Evolutionary conservation across 2,329 filamentous ascomycete species (phyloP).

Genomic region (Xylariomycetidae sp.): DNA sequence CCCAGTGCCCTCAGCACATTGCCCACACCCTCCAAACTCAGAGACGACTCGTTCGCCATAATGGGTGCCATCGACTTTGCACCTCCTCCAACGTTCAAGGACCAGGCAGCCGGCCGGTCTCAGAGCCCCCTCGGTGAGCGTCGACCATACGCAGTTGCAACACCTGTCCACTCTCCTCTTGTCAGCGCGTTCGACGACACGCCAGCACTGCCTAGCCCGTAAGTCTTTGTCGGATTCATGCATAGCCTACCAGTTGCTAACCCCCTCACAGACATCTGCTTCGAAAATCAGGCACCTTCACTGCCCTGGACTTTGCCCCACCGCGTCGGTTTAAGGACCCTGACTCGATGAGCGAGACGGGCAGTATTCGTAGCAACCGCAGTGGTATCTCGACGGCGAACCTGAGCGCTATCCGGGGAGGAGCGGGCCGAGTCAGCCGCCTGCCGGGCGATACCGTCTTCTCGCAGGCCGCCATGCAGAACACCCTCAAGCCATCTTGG

Average conservation of each 20-base stretch:
- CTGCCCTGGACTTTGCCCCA: constrained; percentile 74
- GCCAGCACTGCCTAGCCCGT: constrained; percentile 81
- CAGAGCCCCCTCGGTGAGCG: constrained; percentile 61
- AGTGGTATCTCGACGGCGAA: constrained; percentile 72
- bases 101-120: constrained; percentile 64
- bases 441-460: constrained; percentile 80
- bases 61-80: constrained; percentile 76
- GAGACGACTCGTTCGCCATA: constrained; percentile 72
- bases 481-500: constrained; percentile 58
- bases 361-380: constrained; percentile 67
- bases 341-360: constrained; percentile 59
- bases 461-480: constrained; percentile 62
- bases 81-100: constrained; percentile 63
- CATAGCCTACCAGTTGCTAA: constrained; percentile 22
- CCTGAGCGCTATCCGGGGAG: constrained; percentile 67
- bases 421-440: constrained; percentile 81
- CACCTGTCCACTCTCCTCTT: constrained; percentile 73
- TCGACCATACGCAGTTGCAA: constrained; percentile 68
- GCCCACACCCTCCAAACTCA: constrained; percentile 80
- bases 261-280: constrained; percentile 58
- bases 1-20: constrained; percentile 70
- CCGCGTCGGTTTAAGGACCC: constrained; percentile 67
- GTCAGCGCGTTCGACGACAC: constrained; percentile 85
- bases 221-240: constrained; percentile 50
- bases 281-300: constrained; percentile 75